Base-by-base conservation (phyloP, 257 asterid genomes). In the Orobanche coerulescens region DNA sequence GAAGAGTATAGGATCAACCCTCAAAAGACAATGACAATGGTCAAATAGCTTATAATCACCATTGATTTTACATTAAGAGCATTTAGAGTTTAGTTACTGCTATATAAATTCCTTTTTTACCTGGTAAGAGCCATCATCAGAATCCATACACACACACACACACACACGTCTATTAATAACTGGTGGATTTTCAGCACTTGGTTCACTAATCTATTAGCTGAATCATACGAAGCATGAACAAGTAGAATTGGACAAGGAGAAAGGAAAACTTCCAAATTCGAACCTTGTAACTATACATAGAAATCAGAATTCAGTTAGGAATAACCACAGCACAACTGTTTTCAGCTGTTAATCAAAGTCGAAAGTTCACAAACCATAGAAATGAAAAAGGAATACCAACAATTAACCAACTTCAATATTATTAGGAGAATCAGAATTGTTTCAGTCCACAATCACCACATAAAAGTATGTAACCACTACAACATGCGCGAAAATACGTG, bases 171-270 rank as follows among this genome's bases (percentile, higher is more conserved):
- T 30, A 2, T 30, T 7, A 51, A 47, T 12, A 39, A 7, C 15
- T 12, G n/a, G 46, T 13, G 58, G 26, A 22, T 19, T 15, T 31
- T 53, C 22, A 20, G 16, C 40, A 55, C 60, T 33, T 1, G 47
- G 44, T 47, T 46, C 39, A 22, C 65, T 55, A 39, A 46, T 62
- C 50, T 20, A 62, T 55, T 44, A 70, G 57, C 39, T 46, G 55
- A 23, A 31, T 63, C 9, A 24, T 50, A 58, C 18, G 22, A 11
- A 69, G 28, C 8, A 14, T 33, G 55, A 48, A 63, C 54, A 30
- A 7, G 67, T 20, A 44, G 14, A 46, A 28, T 2, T n/a, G 0
- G 18, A 11, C 1, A 46, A 9, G 4, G 25, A 51, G 13, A 20
- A 23, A 58, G n/a, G 15, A 25, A 46, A 24, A 40, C 9, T 22